Conservation (phyloP, 140 eudicot genomes). For the Senecio squalidus region DNA sequence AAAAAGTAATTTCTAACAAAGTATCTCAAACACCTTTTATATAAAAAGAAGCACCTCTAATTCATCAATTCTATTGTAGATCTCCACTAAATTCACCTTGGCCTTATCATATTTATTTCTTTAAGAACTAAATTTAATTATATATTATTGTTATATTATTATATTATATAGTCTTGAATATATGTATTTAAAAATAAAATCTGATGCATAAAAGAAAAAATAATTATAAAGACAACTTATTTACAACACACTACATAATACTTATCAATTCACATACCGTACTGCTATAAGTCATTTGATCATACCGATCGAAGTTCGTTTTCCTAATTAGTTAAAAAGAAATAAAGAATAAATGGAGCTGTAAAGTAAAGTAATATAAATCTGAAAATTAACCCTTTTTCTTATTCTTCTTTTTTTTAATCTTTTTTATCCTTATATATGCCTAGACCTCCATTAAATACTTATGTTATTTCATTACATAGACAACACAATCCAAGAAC, state of each 20-base stretch:
- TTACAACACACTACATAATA: too few relatives aligned
- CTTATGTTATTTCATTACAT: slow-evolving; percentile 12
- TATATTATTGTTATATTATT: too few relatives aligned
- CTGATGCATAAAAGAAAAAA: too few relatives aligned
- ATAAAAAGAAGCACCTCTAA: not conserved
- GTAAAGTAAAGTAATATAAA: slow-evolving; percentile 24
- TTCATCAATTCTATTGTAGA: slow-evolving; percentile 8
- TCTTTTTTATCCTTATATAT: not conserved
- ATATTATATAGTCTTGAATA: not conserved
- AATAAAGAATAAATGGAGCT: slow-evolving; percentile 17
- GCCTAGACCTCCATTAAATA: slow-evolving; percentile 19
- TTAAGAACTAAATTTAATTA: not conserved
- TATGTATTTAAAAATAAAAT: not conserved
- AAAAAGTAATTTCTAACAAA: too few relatives aligned
- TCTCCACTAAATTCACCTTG: slow-evolving; percentile 16
- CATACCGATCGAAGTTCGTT: too few relatives aligned
- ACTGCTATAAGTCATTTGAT: too few relatives aligned
- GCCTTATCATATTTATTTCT: not conserved
- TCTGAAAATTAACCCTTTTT: slow-evolving; percentile 12
- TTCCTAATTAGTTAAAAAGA: too few relatives aligned
- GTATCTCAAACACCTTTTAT: slow-evolving; percentile 13
- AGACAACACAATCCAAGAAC: slow-evolving; percentile 10
- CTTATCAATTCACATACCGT: too few relatives aligned
- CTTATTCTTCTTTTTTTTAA: not conserved
- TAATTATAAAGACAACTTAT: too few relatives aligned